Evolutionary conservation across 2,329 filamentous ascomycete species (phyloP), one percentile per base, ranked within the genome.

Genomic region (Cladosporium velox): DNA sequence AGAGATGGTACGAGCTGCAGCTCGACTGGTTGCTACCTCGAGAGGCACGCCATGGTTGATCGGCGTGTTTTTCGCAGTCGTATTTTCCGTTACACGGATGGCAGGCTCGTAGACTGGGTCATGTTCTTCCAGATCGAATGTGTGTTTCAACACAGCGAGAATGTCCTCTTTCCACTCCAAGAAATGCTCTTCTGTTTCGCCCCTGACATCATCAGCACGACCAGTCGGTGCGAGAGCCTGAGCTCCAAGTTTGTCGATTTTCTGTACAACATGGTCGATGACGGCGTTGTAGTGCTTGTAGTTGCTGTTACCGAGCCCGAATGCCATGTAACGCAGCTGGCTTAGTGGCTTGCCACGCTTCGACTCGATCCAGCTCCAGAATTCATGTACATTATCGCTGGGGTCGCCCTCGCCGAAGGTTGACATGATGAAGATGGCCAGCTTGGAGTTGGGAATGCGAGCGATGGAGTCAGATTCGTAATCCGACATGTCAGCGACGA

Each of bases 341-440:
- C 35, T 32, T 12, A 74, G 52, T 5, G 69, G 67, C 10, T 28
- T 44, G 8, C 67, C 70, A 55, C 60, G 47, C 34, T 63, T 63
- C 8, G 47, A 24, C 8, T 63, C 60, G 21, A 63, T 63, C 60
- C 60, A 63, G 54, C 32, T 68, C 67, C 86, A 73, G 2, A 71
- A 64, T 77, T 79, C 66, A 83, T 86, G 83, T 71, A 86, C 49
- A 78, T 85, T 58, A 79, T 85, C n/a, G 82, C 70, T 72, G 14
- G 73, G 73, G 34, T 74, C 73, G 1, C 72, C 73, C 35, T 75
- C 73, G 21, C 73, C 73, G 47, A 72, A 75, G 1, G 73, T 75
- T 18, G 73, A 75, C 7, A 72, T 66, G n/a, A 74, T 64, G 65
- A 74, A 72, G 15, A 74, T 59, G 6, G 69, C 69, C n/a, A 73